Conservation (phyloP, 805 yeast genomes). For the Peterozyma toletana region DNA sequence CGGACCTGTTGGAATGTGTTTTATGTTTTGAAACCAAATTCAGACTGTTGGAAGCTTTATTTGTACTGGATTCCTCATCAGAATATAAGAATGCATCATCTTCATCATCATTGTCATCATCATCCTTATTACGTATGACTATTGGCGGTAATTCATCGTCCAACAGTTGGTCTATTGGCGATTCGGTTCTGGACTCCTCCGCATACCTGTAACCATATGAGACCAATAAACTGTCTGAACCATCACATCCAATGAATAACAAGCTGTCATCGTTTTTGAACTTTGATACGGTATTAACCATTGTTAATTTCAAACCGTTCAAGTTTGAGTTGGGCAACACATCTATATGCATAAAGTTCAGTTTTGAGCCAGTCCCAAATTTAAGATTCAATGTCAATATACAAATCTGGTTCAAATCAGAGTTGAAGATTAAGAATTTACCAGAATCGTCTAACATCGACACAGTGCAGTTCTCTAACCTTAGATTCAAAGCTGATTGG, state of each 20-base stretch:
- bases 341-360: not conserved
- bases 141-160: not conserved
- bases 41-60: conserved; percentile 10
- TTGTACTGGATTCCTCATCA: conserved; percentile 20
- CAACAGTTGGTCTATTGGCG: not conserved
- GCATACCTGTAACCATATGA: conserved; percentile 25
- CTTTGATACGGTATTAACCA: conserved; percentile 13
- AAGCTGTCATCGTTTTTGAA: conserved; percentile 25
- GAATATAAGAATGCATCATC: conserved; percentile 36
- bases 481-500: conserved; percentile 41
- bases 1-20: conserved; percentile 3
- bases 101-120: conserved; percentile 30
- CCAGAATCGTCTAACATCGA: conserved; percentile 31
- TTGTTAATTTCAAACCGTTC: conserved; percentile 26
- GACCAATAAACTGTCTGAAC: conserved; percentile 51
- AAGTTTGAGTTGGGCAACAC: conserved; percentile 15
- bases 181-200: conserved; percentile 9
- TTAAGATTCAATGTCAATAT: not conserved
- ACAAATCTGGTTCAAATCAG: conserved; percentile 4
- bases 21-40: not conserved
- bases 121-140: conserved; percentile 1
- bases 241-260: conserved; percentile 53
- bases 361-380: not conserved
- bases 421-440: conserved; percentile 24
- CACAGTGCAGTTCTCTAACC: conserved; percentile 45